These are phyloP conservation scores for Lactifluus piperatus DNA, from an alignment of 768 basidiomycete species.

Conservation along the genomic window DNA sequence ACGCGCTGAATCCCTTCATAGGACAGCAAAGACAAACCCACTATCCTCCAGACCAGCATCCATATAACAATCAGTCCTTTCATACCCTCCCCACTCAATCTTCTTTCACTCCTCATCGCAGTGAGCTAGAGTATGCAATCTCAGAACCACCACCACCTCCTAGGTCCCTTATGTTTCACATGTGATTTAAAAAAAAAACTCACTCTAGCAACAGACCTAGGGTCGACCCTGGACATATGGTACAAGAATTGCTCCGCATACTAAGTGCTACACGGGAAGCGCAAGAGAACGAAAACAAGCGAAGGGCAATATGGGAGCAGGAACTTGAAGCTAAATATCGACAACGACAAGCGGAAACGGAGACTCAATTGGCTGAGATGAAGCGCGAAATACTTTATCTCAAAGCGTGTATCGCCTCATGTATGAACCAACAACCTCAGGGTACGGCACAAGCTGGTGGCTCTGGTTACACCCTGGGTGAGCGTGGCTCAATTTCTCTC, in stretches of 20 bases:
- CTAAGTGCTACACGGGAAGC: slow-evolving; percentile 49
- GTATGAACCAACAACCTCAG: background rate
- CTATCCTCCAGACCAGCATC: slow-evolving; percentile 1
- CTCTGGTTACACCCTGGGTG: background rate
- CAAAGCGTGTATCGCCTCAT: slow-evolving; percentile 31
- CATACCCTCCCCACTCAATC: slow-evolving; percentile 1
- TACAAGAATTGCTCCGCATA: slow-evolving; percentile 55
- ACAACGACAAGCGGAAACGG: slow-evolving; percentile 50
- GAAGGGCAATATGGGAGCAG: slow-evolving; percentile 59
- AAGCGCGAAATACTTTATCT: slow-evolving; percentile 43
- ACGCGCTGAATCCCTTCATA: slow-evolving; percentile 67
- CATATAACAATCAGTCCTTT: background rate
- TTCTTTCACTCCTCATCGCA: slow-evolving; percentile 40
- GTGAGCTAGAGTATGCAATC: slow-evolving; percentile 57
- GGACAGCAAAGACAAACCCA: slow-evolving; percentile 29
- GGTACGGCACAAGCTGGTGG: background rate
- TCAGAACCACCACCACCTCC: slow-evolving; percentile 33
- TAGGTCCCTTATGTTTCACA: background rate
- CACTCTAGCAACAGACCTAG: slow-evolving; percentile 11
- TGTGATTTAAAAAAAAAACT: too few species aligned
- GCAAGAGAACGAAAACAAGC: slow-evolving; percentile 49
- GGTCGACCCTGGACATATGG: slow-evolving; percentile 30
- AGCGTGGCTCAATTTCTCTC: background rate
- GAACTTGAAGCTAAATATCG: slow-evolving; percentile 54
- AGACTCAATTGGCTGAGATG: slow-evolving; percentile 46